Evolutionary conservation across 192 early-diverging fungal species (phyloP).

Genomic region (Funneliformis mosseae): DNA sequence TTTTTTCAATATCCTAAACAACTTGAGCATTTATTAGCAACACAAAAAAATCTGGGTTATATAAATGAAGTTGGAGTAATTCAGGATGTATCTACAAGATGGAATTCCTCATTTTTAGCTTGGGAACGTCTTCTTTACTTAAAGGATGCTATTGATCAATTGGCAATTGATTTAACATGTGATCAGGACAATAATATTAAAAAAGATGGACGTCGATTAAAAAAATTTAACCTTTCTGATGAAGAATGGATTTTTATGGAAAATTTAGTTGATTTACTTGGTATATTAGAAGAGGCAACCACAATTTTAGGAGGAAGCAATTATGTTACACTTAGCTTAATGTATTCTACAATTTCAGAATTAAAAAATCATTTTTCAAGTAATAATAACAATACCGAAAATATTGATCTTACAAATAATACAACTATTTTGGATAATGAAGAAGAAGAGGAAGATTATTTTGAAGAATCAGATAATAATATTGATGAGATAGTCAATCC

Average conservation of each 20-base stretch:
- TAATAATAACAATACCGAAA: too few species aligned
- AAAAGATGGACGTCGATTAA: neutral
- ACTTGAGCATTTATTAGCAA: neutral
- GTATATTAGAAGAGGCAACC: too few species aligned
- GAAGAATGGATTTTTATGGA: slow-evolving; percentile 10
- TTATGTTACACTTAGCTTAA: too few species aligned
- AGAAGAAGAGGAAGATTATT: too few species aligned
- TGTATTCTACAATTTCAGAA: too few species aligned
- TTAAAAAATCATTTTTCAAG: too few species aligned
- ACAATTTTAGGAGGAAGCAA: too few species aligned
- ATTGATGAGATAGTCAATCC: too few species aligned
- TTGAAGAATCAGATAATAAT: too few species aligned
- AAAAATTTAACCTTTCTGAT: neutral
- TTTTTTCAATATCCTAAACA: neutral
- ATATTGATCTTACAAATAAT: too few species aligned
- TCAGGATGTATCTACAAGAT: neutral
- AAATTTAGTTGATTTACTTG: too few species aligned
- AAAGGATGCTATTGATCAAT: neutral
- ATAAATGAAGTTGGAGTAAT: neutral
- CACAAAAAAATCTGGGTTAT: neutral
- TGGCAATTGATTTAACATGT: neutral
- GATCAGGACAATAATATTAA: neutral
- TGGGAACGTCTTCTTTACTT: neutral
- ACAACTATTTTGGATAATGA: too few species aligned
- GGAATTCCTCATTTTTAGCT: neutral